phyloP scores from a whole-genome alignment of 2,329 filamentous ascomycete species.

The Aspergillus sp. region DNA sequence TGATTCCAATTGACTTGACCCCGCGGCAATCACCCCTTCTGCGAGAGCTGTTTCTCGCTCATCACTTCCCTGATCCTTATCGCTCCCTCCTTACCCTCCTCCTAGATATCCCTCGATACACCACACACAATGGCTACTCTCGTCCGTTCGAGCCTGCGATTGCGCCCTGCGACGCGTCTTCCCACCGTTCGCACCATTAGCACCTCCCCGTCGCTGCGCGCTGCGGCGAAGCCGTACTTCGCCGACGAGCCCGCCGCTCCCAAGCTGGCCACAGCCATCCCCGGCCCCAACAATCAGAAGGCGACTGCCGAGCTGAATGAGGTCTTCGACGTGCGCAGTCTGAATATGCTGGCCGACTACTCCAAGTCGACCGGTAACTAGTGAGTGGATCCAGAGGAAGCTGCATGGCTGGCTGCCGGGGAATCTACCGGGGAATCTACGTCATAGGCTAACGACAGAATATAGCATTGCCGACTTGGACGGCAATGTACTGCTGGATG shows the following conservation, averaged over 20 bases:
- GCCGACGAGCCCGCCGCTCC: conserved; percentile 60
- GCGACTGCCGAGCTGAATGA: conserved; percentile 68
- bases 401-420: neutral
- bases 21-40: no score
- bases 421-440: neutral
- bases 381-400: conserved; percentile 32
- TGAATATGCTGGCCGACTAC: conserved; percentile 82
- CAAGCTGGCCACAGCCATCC: conserved; percentile 60
- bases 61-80: neutral
- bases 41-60: neutral
- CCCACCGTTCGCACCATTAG: conserved; percentile 36
- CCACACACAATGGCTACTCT: conserved; percentile 35
- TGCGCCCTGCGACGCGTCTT: conserved; percentile 34
- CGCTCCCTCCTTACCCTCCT: neutral
- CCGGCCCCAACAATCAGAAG: conserved; percentile 72
- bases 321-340: conserved; percentile 80
- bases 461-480: conserved; percentile 50
- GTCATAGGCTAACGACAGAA: conserved; percentile 19
- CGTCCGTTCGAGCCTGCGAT: conserved; percentile 35
- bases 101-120: neutral
- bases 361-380: conserved; percentile 77
- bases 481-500: conserved; percentile 52
- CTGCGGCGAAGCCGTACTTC: conserved; percentile 53
- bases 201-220: conserved; percentile 35
- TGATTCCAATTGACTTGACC: no score